Evolutionary conservation across 2,329 filamentous ascomycete genomes (phyloP).

Genomic region (Achaetomium macrosporum): DNA sequence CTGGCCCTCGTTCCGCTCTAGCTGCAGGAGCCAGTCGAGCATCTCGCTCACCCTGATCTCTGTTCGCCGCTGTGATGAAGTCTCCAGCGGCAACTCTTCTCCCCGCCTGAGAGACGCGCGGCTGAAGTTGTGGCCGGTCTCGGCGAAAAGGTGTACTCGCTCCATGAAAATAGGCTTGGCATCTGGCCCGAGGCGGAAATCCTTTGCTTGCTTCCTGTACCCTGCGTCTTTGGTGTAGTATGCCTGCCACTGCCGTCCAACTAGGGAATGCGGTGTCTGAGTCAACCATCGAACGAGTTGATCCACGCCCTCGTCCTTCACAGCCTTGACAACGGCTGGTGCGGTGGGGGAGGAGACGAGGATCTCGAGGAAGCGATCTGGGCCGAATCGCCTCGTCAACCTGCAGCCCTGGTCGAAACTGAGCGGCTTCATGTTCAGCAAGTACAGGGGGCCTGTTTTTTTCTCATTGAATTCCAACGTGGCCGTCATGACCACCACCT

Average conservation of each 20-base stretch:
- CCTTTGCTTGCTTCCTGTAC: slow-evolving; percentile 34
- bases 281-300: slow-evolving; percentile 39
- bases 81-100: slow-evolving; percentile 23
- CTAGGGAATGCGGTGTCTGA: slow-evolving; percentile 35
- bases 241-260: slow-evolving; percentile 42
- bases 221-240: slow-evolving; percentile 39
- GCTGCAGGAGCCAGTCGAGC: slow-evolving; percentile 48
- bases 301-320: slow-evolving; percentile 31
- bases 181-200: slow-evolving; percentile 29
- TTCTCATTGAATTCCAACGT: slow-evolving; percentile 34
- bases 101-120: neutral
- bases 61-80: slow-evolving; percentile 25
- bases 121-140: slow-evolving; percentile 41
- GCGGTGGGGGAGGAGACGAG: slow-evolving; percentile 41
- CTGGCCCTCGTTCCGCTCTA: slow-evolving; percentile 40
- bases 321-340: slow-evolving; percentile 24
- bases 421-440: slow-evolving; percentile 43
- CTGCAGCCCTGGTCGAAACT: slow-evolving; percentile 46
- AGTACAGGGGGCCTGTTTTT: slow-evolving; percentile 37
- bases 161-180: slow-evolving; percentile 33
- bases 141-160: slow-evolving; percentile 50
- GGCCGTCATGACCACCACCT: slow-evolving; percentile 40
- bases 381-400: slow-evolving; percentile 49
- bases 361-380: slow-evolving; percentile 54
- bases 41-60: slow-evolving; percentile 37